Evolutionary conservation across 768 basidiomycete genomes (phyloP).

Genomic region (Tricholomella constricta): DNA sequence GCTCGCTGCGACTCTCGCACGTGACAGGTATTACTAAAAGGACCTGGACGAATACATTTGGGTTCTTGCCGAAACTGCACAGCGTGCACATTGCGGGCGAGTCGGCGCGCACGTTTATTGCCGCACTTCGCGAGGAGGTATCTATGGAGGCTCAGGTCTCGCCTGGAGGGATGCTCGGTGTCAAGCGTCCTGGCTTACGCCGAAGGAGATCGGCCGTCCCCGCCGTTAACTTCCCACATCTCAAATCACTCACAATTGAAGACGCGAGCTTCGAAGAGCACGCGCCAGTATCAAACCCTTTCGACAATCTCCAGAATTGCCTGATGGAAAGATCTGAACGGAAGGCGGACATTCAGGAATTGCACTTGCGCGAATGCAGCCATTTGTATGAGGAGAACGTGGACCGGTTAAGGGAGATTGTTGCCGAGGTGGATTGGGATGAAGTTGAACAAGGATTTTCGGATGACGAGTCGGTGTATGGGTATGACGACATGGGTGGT

Average conservation of each 20-base stretch:
- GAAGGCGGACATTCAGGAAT: slow-evolving; percentile 27
- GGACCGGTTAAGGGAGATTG: slow-evolving; percentile 25
- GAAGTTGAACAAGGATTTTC: slow-evolving; percentile 24
- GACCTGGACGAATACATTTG: slow-evolving; percentile 29
- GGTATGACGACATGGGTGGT: slow-evolving; percentile 17
- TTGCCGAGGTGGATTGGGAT: slow-evolving; percentile 39
- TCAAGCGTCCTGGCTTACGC: slow-evolving; percentile 14
- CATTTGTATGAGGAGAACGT: slow-evolving; percentile 23
- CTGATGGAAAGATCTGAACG: slow-evolving; percentile 34
- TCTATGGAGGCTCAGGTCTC: slow-evolving; percentile 5
- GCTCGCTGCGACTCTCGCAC: slow-evolving; percentile 24
- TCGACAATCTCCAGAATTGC: slow-evolving; percentile 20
- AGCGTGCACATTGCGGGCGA: slow-evolving; percentile 24
- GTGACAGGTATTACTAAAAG: slow-evolving; percentile 17
- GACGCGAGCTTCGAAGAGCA: slow-evolving; percentile 23
- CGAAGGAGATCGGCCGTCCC: slow-evolving; percentile 13
- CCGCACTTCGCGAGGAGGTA: slow-evolving; percentile 25
- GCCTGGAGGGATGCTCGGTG: slow-evolving; percentile 13
- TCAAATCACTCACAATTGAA: slow-evolving; percentile 27
- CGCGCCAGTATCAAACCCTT: neutral
- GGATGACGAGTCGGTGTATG: slow-evolving; percentile 11
- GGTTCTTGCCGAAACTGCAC: slow-evolving; percentile 26
- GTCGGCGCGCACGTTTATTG: slow-evolving; percentile 23
- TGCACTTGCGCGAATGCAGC: slow-evolving; percentile 30
- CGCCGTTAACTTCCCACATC: slow-evolving; percentile 27